Evolutionary conservation across 140 eudicot genomes (phyloP).

Genomic region (Erigeron philadelphicus): DNA sequence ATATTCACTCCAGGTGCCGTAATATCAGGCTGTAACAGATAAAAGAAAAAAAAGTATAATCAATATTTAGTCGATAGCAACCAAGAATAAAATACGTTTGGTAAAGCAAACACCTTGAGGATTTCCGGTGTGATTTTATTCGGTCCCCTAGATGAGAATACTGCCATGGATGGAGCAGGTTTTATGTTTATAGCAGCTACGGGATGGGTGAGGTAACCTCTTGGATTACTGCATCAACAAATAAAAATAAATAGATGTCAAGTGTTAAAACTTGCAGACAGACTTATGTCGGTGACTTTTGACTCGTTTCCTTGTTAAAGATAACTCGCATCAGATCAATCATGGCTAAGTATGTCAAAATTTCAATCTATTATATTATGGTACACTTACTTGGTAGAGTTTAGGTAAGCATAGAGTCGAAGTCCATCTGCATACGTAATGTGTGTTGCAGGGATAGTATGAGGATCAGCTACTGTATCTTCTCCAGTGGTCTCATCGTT

Average conservation of each 20-base stretch:
- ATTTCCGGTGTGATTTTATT: constrained; percentile 43
- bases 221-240: constrained; percentile 31
- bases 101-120: constrained; percentile 41
- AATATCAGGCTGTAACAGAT: constrained; percentile 53
- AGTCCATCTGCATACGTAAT: constrained; percentile 38
- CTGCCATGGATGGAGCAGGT: constrained; percentile 53
- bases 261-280: too few species aligned
- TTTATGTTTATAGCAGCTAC: constrained; percentile 14
- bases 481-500: constrained; percentile 36
- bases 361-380: too few species aligned
- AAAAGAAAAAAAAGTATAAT: not conserved
- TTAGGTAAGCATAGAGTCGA: constrained; percentile 41
- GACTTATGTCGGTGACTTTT: too few species aligned
- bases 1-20: constrained; percentile 70
- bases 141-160: constrained; percentile 57
- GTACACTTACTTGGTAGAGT: constrained; percentile 39
- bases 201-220: constrained; percentile 38
- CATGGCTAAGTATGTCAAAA: too few species aligned
- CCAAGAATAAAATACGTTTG: not conserved
- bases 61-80: not conserved
- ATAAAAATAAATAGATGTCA: not conserved
- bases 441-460: constrained; percentile 52
- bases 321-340: not conserved
- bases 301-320: not conserved
- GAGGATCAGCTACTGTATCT: constrained; percentile 44